Conservation (phyloP, 2,329 filamentous ascomycete species). For the Sclerotinia subarctica region DNA sequence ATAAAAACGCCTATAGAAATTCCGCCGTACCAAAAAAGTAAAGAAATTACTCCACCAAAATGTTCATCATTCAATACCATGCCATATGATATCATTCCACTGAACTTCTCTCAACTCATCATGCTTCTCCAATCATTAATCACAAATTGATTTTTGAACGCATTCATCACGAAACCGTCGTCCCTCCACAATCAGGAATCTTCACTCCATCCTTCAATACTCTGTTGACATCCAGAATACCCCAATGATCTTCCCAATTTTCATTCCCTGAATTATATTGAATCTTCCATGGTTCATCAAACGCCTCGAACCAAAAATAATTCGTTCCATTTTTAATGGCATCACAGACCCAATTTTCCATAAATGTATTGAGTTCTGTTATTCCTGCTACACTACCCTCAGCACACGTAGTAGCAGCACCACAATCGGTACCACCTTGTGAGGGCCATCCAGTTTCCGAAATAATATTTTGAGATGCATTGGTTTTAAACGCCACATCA, state of each 20-base stretch:
- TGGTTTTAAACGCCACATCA: constrained; percentile 60
- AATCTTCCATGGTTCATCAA: constrained; percentile 95
- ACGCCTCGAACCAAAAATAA: constrained; percentile 97
- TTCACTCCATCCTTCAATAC: constrained; percentile 79
- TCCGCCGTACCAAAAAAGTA: neutral
- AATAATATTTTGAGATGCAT: constrained; percentile 70
- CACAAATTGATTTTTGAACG: neutral
- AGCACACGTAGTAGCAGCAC: constrained; percentile 54
- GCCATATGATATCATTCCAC: neutral
- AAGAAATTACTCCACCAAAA: constrained; percentile 2
- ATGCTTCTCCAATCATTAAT: neutral
- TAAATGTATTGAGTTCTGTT: constrained; percentile 77
- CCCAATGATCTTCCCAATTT: constrained; percentile 95
- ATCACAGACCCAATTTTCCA: constrained; percentile 80
- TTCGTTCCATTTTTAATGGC: constrained; percentile 78
- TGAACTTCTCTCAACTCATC: neutral
- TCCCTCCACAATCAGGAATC: constrained; percentile 83
- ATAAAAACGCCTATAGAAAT: constrained; percentile 2
- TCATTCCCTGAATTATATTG: constrained; percentile 63
- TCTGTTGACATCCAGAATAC: constrained; percentile 79
- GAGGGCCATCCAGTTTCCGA: constrained; percentile 91
- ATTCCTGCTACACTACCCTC: constrained; percentile 74
- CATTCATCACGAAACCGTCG: constrained; percentile 39
- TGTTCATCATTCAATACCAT: neutral
- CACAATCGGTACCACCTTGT: constrained; percentile 76